Percentiles rank a stretch among this genome's conserved stretches.
These are phyloP conservation scores for Globisporangium okanoganense DNA, from an alignment of 352 stramenopile species.

Conservation along the genomic window DNA sequence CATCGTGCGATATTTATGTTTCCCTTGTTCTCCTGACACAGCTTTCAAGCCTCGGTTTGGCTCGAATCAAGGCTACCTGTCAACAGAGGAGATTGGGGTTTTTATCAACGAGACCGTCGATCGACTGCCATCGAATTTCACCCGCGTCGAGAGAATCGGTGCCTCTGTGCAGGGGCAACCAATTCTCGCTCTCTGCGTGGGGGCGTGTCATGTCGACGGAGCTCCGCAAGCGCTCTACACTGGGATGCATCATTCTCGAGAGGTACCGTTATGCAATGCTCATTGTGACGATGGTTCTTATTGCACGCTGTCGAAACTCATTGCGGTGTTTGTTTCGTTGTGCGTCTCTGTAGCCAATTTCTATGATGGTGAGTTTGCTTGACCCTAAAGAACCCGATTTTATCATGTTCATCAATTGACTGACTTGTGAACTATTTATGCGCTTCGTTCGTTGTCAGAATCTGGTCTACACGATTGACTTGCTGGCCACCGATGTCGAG, in stretches of 20 bases:
- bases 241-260: constrained; percentile 80
- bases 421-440: not conserved
- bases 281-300: not conserved
- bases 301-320: not conserved
- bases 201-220: constrained; percentile 29
- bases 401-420: not conserved
- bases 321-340: not conserved
- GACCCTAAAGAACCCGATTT: not conserved
- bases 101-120: constrained; percentile 45
- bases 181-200: constrained; percentile 66
- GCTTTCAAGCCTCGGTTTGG: constrained; percentile 50
- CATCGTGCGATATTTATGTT: not conserved
- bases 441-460: constrained; percentile 32
- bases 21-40: constrained; percentile 9
- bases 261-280: constrained; percentile 29
- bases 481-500: constrained; percentile 50
- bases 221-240: constrained; percentile 71
- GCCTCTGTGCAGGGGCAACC: constrained; percentile 52
- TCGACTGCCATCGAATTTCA: constrained; percentile 35
- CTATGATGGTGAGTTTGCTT: constrained; percentile 70
- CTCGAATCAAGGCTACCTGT: constrained; percentile 59
- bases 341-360: constrained; percentile 51
- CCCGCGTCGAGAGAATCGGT: constrained; percentile 54
- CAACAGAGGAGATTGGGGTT: constrained; percentile 47
- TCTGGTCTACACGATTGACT: constrained; percentile 79